Evolutionary conservation across 495 filamentous ascomycete genomes (phyloP).

Genomic region (Trichocladium antarcticum): DNA sequence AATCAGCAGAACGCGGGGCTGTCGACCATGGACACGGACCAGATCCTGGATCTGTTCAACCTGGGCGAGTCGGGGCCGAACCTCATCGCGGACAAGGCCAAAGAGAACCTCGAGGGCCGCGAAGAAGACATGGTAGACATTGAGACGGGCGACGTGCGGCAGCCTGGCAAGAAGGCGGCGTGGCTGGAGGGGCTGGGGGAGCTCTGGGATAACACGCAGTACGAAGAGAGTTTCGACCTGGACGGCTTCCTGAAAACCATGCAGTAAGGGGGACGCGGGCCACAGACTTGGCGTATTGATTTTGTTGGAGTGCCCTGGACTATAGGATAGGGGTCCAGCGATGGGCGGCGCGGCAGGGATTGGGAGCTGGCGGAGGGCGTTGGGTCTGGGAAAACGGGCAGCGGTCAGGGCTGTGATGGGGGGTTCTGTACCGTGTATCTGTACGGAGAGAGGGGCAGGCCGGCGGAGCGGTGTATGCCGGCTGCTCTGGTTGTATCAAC

Average conservation of each 20-base stretch:
- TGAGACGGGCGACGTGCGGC: constrained; percentile 79
- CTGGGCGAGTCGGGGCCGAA: constrained; percentile 65
- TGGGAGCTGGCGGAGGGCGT: background rate
- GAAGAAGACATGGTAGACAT: constrained; percentile 93
- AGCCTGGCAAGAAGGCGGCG: constrained; percentile 90
- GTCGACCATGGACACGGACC: constrained; percentile 90
- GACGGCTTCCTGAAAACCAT: constrained; percentile 86
- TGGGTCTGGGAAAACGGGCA: background rate
- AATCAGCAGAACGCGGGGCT: constrained; percentile 98
- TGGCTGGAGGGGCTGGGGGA: constrained; percentile 90
- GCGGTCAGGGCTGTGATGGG: background rate
- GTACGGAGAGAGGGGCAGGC: background rate
- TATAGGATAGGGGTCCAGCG: background rate
- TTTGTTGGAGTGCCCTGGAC: background rate
- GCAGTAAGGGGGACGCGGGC: constrained; percentile 37
- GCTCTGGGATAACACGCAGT: constrained; percentile 91
- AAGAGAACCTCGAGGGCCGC: constrained; percentile 44
- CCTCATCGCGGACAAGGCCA: constrained; percentile 46
- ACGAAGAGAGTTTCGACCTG: constrained; percentile 93
- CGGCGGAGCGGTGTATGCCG: no score
- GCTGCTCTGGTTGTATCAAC: background rate
- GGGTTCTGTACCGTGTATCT: background rate
- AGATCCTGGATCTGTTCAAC: constrained; percentile 94
- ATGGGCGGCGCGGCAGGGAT: background rate
- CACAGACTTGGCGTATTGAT: constrained; percentile 1